Conservation (phyloP, 345 rosid genomes). For the Heritiera littoralis region DNA sequence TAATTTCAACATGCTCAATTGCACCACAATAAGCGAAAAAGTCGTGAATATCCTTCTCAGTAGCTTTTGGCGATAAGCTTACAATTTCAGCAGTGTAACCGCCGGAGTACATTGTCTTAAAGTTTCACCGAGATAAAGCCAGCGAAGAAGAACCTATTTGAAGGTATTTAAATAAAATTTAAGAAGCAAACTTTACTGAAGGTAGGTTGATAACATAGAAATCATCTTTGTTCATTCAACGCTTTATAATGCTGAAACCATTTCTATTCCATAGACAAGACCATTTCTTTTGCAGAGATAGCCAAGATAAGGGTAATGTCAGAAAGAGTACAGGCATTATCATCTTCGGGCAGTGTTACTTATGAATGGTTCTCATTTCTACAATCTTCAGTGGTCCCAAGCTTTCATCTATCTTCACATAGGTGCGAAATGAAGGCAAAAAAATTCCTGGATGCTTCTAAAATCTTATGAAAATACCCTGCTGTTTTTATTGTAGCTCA, state of each 20-base stretch:
- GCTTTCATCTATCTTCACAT: conserved; percentile 2
- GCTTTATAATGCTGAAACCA: conserved; percentile 2
- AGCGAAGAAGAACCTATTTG: conserved; percentile 14
- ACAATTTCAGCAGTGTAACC: conserved; percentile 78
- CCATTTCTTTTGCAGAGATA: conserved; percentile 16
- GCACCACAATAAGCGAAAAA: conserved; percentile 77
- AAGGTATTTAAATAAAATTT: conserved; percentile 16
- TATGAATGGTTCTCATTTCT: conserved; percentile 24
- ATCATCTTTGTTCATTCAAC: conserved; percentile 24
- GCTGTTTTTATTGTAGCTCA: not conserved
- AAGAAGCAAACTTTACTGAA: conserved; percentile 7
- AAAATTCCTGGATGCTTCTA: not conserved
- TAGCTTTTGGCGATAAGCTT: conserved; percentile 67
- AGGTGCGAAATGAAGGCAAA: conserved; percentile 5
- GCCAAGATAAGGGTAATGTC: conserved; percentile 24
- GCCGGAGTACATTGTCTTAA: conserved; percentile 57
- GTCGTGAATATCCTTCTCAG: conserved; percentile 61
- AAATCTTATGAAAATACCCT: not conserved
- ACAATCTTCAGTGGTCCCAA: conserved; percentile 31
- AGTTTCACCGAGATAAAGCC: conserved; percentile 12
- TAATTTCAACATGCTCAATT: conserved; percentile 65
- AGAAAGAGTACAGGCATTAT: conserved; percentile 32
- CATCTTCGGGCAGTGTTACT: conserved; percentile 21
- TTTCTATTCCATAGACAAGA: not conserved
- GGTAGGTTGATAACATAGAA: conserved; percentile 13